Percentiles rank a stretch among this genome's conserved stretches.
Conservation (phyloP, 1,139 yeast genomes). For the Kurtzmaniella quercitrusa region DNA sequence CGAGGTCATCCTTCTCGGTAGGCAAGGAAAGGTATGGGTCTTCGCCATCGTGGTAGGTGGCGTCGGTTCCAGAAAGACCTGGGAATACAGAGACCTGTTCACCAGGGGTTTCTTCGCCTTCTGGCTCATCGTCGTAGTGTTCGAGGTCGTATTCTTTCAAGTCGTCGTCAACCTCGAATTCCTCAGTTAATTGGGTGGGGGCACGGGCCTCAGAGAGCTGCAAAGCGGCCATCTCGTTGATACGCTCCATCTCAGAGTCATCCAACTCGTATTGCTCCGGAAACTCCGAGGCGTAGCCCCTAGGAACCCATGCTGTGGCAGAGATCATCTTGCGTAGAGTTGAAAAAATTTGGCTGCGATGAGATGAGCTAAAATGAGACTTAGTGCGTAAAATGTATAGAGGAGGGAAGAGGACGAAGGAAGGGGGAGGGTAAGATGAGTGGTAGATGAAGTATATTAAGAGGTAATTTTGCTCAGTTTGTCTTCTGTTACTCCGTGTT, state of each 20-base stretch:
- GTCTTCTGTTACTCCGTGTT: no score
- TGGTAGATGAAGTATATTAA: no score
- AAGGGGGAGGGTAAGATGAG: no score
- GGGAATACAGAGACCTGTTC: conserved; percentile 63
- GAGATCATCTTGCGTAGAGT: conserved; percentile 60
- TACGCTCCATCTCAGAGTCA: conserved; percentile 91
- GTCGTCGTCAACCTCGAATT: conserved; percentile 57
- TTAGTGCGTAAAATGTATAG: background rate
- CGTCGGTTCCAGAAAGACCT: conserved; percentile 55
- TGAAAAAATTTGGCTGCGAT: background rate
- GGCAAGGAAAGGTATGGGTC: conserved; percentile 73
- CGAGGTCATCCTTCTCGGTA: conserved; percentile 55
- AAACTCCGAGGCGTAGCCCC: conserved; percentile 91
- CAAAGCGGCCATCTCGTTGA: conserved; percentile 77
- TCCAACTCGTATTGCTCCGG: conserved; percentile 86
- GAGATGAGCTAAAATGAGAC: conserved; percentile 3
- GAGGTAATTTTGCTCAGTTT: no score
- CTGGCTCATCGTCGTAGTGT: conserved; percentile 66
- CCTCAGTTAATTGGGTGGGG: conserved; percentile 40
- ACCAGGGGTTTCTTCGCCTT: conserved; percentile 42
- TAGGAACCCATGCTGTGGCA: conserved; percentile 92
- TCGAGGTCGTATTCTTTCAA: conserved; percentile 85
- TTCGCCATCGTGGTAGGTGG: conserved; percentile 51
- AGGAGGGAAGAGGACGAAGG: background rate
- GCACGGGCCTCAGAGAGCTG: conserved; percentile 62